phyloP scores from a whole-genome alignment of 305 asterid species.

The Andrographis paniculata region DNA sequence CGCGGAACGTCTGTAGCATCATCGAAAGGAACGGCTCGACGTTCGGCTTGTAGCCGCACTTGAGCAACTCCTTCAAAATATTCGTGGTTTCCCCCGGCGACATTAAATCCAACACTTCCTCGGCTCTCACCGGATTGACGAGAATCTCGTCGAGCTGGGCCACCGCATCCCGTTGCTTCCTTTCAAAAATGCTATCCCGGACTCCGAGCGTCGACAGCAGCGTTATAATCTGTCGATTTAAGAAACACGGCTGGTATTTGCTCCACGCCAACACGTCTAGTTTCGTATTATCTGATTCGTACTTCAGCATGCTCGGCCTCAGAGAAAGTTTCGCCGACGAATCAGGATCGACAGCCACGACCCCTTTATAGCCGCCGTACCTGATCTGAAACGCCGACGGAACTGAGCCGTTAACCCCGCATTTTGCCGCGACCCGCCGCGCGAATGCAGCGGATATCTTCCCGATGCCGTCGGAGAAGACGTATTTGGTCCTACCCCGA shows the following conservation, averaged over 20 bases:
- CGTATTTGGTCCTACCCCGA: constrained; percentile 23
- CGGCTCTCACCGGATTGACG: constrained; percentile 53
- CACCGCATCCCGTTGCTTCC: constrained; percentile 67
- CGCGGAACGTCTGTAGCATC: constrained; percentile 74
- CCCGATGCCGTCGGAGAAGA: constrained; percentile 85
- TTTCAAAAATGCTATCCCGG: constrained; percentile 39
- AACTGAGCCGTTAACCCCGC: constrained; percentile 33
- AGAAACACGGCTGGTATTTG: constrained; percentile 75
- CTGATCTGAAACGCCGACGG: constrained; percentile 91
- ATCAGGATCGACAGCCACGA: constrained; percentile 61
- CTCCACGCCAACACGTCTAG: constrained; percentile 74
- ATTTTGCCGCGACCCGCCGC: constrained; percentile 45
- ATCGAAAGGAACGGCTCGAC: constrained; percentile 75
- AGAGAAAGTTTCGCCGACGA: constrained; percentile 47
- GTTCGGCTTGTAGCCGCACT: constrained; percentile 71
- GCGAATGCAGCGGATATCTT: constrained; percentile 71
- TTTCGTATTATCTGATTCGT: constrained; percentile 44
- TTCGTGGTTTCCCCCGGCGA: constrained; percentile 66
- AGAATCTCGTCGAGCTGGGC: constrained; percentile 55
- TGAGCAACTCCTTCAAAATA: constrained; percentile 64
- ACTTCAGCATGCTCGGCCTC: constrained; percentile 72
- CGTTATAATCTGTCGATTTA: constrained; percentile 74
- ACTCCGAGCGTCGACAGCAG: constrained; percentile 79
- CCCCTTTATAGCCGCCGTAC: constrained; percentile 86
- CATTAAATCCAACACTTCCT: constrained; percentile 70